A percentile compares a stretch with the other conserved stretches of the same genome.
Evolutionary conservation across 2,329 filamentous ascomycete species (phyloP).

Genomic region (Ophiognomonia clavigignenti-juglandacearum): DNA sequence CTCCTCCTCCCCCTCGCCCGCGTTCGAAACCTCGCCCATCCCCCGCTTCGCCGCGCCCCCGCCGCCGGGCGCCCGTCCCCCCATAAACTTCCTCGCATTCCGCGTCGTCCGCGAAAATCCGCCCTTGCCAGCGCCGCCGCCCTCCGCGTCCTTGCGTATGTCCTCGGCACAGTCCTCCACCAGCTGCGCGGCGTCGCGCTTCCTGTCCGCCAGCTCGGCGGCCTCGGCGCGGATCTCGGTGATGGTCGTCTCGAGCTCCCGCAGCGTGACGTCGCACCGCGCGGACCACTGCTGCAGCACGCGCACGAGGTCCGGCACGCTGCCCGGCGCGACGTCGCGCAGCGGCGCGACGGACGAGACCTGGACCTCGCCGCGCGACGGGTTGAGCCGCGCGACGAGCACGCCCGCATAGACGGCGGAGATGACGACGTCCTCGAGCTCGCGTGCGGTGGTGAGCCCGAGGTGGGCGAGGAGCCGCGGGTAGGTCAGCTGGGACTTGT

Average conservation of each 20-base stretch:
- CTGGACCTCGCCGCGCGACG: constrained; percentile 66
- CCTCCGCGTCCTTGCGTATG: no score
- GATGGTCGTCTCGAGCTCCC: no score
- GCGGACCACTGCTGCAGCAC: constrained; percentile 70
- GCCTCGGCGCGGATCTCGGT: constrained; percentile 61
- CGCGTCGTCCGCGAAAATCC: constrained; percentile 19
- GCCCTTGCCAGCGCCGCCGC: constrained; percentile 45
- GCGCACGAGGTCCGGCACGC: constrained; percentile 62
- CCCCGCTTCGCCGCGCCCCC: constrained; percentile 20
- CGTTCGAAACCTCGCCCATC: constrained; percentile 35
- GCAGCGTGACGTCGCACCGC: constrained; percentile 74
- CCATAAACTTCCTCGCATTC: no score
- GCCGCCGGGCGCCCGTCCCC: no score
- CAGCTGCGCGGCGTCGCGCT: constrained; percentile 41
- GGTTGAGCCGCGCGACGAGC: constrained; percentile 77
- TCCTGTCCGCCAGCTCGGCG: constrained; percentile 45
- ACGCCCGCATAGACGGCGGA: constrained; percentile 83
- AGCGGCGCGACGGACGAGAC: constrained; percentile 79
- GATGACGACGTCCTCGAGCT: constrained; percentile 83
- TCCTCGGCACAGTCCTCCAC: no score
- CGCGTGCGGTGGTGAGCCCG: constrained; percentile 58
- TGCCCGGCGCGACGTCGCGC: constrained; percentile 74
- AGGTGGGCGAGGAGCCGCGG: constrained; percentile 60
- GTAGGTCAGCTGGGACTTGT: constrained; percentile 59
- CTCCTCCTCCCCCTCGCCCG: constrained; percentile 34